Base-by-base conservation (phyloP, 129 eudicot species). In the Lactuca sativa region DNA sequence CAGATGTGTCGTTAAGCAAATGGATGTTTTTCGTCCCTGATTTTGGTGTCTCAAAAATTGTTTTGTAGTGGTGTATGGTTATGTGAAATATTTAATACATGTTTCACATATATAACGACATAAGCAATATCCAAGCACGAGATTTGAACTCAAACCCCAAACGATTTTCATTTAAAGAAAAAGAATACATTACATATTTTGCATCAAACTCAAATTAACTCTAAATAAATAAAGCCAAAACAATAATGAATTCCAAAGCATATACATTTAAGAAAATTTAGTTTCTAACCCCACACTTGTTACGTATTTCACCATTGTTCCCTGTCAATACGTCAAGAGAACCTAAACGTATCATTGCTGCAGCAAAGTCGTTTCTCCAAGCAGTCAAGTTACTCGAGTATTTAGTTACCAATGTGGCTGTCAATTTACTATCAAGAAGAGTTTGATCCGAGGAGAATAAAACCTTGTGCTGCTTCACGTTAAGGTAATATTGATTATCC, bases 311-410 rank as follows among this genome's bases (percentile, higher is more conserved):
- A 36, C 88, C 88, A 63, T 72, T 47, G 11, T 34, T 68, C 16
- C 85, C 88, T 6, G 78, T 77, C 59, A 73, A 54, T 15, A 84
- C 85, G 7, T 66, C 74, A 40, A 81, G 25, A 44, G 71, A 58
- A 54, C 78, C 81, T 30, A 84, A 56, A 32, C 76, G 75, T 66
- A 81, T 74, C 86, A 84, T 84, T 16, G 89, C 83, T 16, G 77
- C 84, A 12, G 76, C 89, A 66, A 84, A 84, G 64, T 77, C 82
- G 14, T 14, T 14, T 33, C 64, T 68, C 89, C 89, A 80, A 4
- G 63, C 52, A 2, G 8, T 56, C 6, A 66, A 33, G 65, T 73
- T 62, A 25, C 53, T 62, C 5, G 66, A 68, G 57, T 77, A 77
- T 14, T 60, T 66, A 15, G 34, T 31, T 7, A 74, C 91, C 21